phyloP scores from a whole-genome alignment of 1,139 yeast species.

The Martiniozyma asiatica region DNA sequence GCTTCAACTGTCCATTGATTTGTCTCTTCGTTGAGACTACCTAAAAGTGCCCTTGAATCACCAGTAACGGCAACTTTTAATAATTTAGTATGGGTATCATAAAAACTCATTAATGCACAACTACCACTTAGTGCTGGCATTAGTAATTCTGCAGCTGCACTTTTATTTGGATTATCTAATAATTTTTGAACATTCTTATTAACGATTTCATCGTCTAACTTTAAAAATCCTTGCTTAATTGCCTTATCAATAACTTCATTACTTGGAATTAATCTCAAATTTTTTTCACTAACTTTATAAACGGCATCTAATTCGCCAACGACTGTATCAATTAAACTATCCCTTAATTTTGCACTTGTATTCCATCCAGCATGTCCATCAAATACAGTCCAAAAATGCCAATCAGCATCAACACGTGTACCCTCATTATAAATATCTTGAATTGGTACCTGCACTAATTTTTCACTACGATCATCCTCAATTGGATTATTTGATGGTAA shows the following conservation, averaged over 20 bases:
- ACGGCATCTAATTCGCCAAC: constrained; percentile 65
- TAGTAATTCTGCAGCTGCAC: constrained; percentile 57
- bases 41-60: constrained; percentile 86
- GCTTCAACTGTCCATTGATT: constrained; percentile 85
- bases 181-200: constrained; percentile 59
- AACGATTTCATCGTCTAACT: constrained; percentile 80
- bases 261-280: constrained; percentile 39
- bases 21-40: constrained; percentile 47
- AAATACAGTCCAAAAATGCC: constrained; percentile 92
- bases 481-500: constrained; percentile 87
- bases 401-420: constrained; percentile 52
- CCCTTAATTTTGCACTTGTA: constrained; percentile 75
- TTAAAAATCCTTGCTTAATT: constrained; percentile 66
- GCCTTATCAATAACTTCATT: constrained; percentile 69
- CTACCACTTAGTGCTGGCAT: constrained; percentile 96
- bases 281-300: constrained; percentile 41
- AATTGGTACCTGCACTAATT: constrained; percentile 71
- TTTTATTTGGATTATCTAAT: constrained; percentile 49
- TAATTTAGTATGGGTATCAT: constrained; percentile 60
- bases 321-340: constrained; percentile 63
- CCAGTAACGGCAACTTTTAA: constrained; percentile 93
- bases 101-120: constrained; percentile 80
- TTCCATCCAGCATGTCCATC: constrained; percentile 99
- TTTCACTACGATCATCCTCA: constrained; percentile 88
- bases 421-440: constrained; percentile 39